Evolutionary conservation across 2,329 filamentous ascomycete species (phyloP).

Genomic region (Acarospora socialis): DNA sequence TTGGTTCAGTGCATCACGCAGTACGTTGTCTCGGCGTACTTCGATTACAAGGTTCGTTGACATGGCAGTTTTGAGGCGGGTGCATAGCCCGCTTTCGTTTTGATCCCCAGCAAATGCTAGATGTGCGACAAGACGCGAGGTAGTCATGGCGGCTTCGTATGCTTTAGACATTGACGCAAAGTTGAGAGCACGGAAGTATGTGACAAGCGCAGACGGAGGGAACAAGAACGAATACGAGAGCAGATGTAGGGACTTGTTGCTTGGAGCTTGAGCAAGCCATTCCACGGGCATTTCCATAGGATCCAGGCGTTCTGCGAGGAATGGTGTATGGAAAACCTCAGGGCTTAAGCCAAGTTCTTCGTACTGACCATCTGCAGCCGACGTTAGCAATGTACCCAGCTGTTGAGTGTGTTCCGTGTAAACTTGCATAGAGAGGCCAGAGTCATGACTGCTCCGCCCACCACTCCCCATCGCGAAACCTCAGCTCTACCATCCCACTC

Average conservation of each 20-base stretch:
- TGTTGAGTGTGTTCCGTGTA: too few relatives aligned
- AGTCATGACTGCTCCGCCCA: conserved; percentile 63
- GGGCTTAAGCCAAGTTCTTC: conserved; percentile 51
- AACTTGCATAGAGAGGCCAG: conserved; percentile 57
- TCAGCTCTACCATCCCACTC: conserved; percentile 68
- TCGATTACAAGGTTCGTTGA: conserved; percentile 58
- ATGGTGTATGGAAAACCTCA: conserved; percentile 58
- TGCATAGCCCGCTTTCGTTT: conserved; percentile 47
- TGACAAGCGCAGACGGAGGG: conserved; percentile 53
- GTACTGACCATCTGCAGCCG: conserved; percentile 43
- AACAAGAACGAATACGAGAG: conserved; percentile 75
- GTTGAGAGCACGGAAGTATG: conserved; percentile 79
- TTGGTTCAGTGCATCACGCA: conserved; percentile 69
- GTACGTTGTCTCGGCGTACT: conserved; percentile 51
- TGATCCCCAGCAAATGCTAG: conserved; percentile 31
- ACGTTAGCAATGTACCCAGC: too few relatives aligned
- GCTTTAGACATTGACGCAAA: conserved; percentile 72
- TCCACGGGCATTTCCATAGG: conserved; percentile 57
- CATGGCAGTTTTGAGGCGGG: conserved; percentile 51
- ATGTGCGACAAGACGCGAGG: conserved; percentile 30
- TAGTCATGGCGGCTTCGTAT: conserved; percentile 50
- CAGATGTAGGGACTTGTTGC: conserved; percentile 54
- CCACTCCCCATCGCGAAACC: conserved; percentile 53
- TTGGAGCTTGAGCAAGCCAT: conserved; percentile 50
- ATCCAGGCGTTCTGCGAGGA: conserved; percentile 63